These are phyloP conservation scores for Wallacemonas sp. DNA, from an alignment of 208 protist species.

Conservation along the genomic window DNA sequence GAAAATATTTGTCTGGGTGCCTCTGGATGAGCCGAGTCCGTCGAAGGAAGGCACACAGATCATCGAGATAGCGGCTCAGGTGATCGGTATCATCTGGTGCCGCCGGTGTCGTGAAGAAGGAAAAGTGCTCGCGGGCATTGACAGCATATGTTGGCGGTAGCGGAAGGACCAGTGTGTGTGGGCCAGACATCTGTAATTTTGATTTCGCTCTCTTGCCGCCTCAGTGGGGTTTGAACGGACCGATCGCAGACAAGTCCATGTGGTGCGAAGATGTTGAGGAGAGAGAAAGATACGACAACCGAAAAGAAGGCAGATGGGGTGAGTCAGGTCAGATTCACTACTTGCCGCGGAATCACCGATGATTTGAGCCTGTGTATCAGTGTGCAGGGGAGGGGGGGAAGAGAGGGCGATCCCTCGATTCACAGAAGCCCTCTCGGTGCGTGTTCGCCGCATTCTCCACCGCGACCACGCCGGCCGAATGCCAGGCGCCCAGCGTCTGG, in stretches of 20 bases:
- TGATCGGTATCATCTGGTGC: background rate
- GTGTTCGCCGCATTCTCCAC: too few relatives aligned
- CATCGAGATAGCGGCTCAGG: slow-evolving; percentile 60
- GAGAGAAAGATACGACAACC: slow-evolving; percentile 16
- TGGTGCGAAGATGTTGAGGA: slow-evolving; percentile 18
- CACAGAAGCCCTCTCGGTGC: too few relatives aligned
- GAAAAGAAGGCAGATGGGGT: background rate
- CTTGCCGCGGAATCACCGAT: too few relatives aligned
- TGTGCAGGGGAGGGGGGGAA: too few relatives aligned
- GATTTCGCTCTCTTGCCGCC: too few relatives aligned
- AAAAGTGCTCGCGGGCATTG: slow-evolving; percentile 25
- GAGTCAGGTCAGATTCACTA: background rate
- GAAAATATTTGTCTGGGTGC: slow-evolving; percentile 80
- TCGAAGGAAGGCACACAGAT: slow-evolving; percentile 58
- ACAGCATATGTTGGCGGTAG: slow-evolving; percentile 41
- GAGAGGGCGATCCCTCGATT: too few relatives aligned
- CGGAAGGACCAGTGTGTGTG: slow-evolving; percentile 59
- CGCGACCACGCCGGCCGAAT: too few relatives aligned
- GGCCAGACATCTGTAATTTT: slow-evolving; percentile 17
- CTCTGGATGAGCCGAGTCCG: slow-evolving; percentile 65
- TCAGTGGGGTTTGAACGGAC: too few relatives aligned
- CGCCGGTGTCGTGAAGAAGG: slow-evolving; percentile 28
- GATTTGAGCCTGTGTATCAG: too few relatives aligned
- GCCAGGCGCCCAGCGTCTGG: too few relatives aligned
- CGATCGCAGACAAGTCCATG: too few relatives aligned